These are phyloP conservation scores for Xerocomus tenax DNA, from an alignment of 1,284 basidiomycete genomes.

Conservation along the genomic window DNA sequence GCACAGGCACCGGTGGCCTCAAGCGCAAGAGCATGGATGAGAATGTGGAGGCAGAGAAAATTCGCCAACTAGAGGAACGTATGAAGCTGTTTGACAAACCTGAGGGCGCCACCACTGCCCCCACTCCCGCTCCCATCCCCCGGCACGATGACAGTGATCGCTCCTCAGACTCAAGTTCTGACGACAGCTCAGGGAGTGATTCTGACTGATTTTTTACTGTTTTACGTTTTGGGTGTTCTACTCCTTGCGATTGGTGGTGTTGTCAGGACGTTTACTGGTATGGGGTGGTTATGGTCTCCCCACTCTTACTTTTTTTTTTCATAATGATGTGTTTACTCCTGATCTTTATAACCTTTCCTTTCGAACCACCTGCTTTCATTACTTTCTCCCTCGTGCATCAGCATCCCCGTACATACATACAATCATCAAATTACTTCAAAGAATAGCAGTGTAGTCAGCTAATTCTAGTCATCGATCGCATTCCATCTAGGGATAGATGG, in stretches of 20 bases:
- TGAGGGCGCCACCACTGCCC: slow-evolving; percentile 31
- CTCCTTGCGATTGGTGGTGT: slow-evolving; percentile 11
- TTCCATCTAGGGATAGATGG: slow-evolving; percentile 14
- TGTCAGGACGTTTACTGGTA: slow-evolving; percentile 19
- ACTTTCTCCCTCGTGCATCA: slow-evolving; percentile 21
- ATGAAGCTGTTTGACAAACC: slow-evolving; percentile 67
- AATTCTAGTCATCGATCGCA: slow-evolving; percentile 29
- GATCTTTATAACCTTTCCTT: slow-evolving; percentile 32
- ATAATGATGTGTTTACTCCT: slow-evolving; percentile 28
- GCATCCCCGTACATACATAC: slow-evolving; percentile 33
- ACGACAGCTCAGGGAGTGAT: slow-evolving; percentile 72
- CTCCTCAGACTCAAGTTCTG: slow-evolving; percentile 70
- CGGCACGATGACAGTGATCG: slow-evolving; percentile 55
- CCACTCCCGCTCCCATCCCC: slow-evolving; percentile 30
- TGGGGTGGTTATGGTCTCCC: slow-evolving; percentile 12
- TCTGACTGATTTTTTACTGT: slow-evolving; percentile 50
- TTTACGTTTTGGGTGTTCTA: slow-evolving; percentile 9
- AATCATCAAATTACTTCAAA: slow-evolving; percentile 30
- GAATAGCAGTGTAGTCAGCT: slow-evolving; percentile 33
- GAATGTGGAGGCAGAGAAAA: slow-evolving; percentile 83
- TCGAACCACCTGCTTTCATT: slow-evolving; percentile 25
- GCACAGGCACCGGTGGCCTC: slow-evolving; percentile 75
- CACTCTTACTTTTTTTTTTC: slow-evolving; percentile 21
- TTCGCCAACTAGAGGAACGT: slow-evolving; percentile 74
- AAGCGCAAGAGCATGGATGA: slow-evolving; percentile 90